Evolutionary conservation across 345 rosid genomes (phyloP).

Genomic region (Boechera retrofracta): DNA sequence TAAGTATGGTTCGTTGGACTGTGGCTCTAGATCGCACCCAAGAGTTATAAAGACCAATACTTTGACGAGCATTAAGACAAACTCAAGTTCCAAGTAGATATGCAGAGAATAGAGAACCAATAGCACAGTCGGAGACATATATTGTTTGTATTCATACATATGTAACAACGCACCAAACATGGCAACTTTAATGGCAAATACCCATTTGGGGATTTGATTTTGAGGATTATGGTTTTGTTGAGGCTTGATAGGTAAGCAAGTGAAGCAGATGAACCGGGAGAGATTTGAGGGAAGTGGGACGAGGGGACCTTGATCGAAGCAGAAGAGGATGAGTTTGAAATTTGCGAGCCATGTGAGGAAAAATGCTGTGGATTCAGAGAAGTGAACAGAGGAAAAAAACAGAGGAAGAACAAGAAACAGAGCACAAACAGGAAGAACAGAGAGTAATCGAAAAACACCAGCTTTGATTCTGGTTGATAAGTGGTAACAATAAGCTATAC

Average conservation of each 20-base stretch:
- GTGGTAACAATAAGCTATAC: slow-evolving; percentile 43
- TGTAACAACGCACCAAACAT: slow-evolving; percentile 31
- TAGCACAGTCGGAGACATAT: slow-evolving; percentile 16
- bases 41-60: slow-evolving; percentile 12
- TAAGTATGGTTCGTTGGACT: slow-evolving; percentile 54
- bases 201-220: slow-evolving; percentile 31
- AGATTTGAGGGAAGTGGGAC: slow-evolving; percentile 1
- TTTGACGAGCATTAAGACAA: slow-evolving; percentile 42
- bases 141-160: not conserved
- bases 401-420: slow-evolving; percentile 48
- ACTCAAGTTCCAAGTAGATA: slow-evolving; percentile 45
- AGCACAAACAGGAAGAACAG: slow-evolving; percentile 46
- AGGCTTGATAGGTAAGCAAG: slow-evolving; percentile 51
- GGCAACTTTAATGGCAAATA: slow-evolving; percentile 45
- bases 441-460: slow-evolving; percentile 42
- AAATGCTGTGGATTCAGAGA: slow-evolving; percentile 22
- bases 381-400: slow-evolving; percentile 30
- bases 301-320: slow-evolving; percentile 48
- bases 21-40: slow-evolving; percentile 48
- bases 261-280: slow-evolving; percentile 39
- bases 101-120: slow-evolving; percentile 24
- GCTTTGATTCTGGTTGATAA: slow-evolving; percentile 42
- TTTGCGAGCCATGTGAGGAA: slow-evolving; percentile 51
- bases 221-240: slow-evolving; percentile 39
- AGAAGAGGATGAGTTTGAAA: slow-evolving; percentile 53